Percentiles rank a stretch among this genome's conserved stretches.
Evolutionary conservation across 345 rosid genomes (phyloP).

Genomic region (Euphorbia pulcherrima): DNA sequence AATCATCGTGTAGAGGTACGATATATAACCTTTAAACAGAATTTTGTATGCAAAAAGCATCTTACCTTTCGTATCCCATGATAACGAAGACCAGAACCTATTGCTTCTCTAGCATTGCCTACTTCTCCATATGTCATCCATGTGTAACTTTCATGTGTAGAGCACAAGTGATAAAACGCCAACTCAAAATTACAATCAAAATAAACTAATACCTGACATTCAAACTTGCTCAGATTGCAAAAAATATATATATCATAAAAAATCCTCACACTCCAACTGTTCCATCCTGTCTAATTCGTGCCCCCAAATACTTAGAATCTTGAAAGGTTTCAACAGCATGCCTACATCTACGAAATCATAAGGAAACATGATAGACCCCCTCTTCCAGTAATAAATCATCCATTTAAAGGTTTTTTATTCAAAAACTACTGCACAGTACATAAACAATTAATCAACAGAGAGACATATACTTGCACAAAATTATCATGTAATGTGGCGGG

Average conservation of each 20-base stretch:
- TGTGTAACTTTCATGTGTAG: conserved; percentile 50
- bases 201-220: no score
- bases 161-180: conserved; percentile 14
- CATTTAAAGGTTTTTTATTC: no score
- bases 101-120: conserved; percentile 72
- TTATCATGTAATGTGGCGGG: conserved; percentile 91
- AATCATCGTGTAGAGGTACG: no score
- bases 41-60: neutral
- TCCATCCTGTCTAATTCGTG: conserved; percentile 80
- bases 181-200: no score
- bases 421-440: neutral
- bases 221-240: no score
- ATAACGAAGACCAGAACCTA: conserved; percentile 77
- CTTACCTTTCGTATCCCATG: conserved; percentile 66
- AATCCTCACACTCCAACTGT: conserved; percentile 86
- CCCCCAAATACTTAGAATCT: conserved; percentile 84
- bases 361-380: neutral
- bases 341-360: conserved; percentile 44
- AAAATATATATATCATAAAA: no score
- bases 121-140: conserved; percentile 98
- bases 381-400: no score
- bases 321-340: conserved; percentile 63
- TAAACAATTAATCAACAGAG: conserved; percentile 13
- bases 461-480: conserved; percentile 60
- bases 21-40: conserved; percentile 4